phyloP scores from a whole-genome alignment of 2,329 filamentous ascomycete species.

The Coniochaeta prunicola region DNA sequence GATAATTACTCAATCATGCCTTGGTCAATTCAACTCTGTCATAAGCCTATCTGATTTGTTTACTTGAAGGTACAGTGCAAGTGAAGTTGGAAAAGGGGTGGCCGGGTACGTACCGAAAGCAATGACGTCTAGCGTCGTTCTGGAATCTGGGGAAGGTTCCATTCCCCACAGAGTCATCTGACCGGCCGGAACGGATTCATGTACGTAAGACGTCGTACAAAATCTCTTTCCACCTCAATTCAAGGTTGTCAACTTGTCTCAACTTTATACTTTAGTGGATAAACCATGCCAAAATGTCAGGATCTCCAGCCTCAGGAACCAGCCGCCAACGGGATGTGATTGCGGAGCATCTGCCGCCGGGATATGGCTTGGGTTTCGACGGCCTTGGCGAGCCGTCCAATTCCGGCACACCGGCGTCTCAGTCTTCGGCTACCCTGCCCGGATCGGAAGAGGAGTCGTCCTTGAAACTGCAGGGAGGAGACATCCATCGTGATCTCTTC shows the following conservation, averaged over 20 bases:
- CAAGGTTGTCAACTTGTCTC: not conserved
- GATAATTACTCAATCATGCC: not conserved
- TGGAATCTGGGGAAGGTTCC: not conserved
- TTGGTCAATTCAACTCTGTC: not conserved
- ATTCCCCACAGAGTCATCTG: not conserved
- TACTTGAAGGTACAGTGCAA: not conserved
- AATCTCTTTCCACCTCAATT: not conserved
- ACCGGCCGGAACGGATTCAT: not conserved
- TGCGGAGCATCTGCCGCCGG: slow-evolving; percentile 23
- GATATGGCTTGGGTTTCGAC: slow-evolving; percentile 24
- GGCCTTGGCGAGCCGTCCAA: slow-evolving; percentile 3
- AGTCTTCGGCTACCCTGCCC: slow-evolving; percentile 7
- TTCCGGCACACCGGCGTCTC: slow-evolving; percentile 1
- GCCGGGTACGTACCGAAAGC: not conserved
- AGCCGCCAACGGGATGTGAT: slow-evolving; percentile 14
- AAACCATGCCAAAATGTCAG: not conserved
- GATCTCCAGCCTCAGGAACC: not conserved
- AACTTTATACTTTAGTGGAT: not conserved
- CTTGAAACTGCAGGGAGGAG: slow-evolving; percentile 64
- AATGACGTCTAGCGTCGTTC: not conserved
- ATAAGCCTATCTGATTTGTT: not conserved
- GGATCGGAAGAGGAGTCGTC: slow-evolving; percentile 50
- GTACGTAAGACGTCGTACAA: not conserved
- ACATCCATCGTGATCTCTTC: slow-evolving; percentile 73
- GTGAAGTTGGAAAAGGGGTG: not conserved